phyloP scores from a whole-genome alignment of 805 yeast species.

The Kazachstania bromeliacearum region DNA sequence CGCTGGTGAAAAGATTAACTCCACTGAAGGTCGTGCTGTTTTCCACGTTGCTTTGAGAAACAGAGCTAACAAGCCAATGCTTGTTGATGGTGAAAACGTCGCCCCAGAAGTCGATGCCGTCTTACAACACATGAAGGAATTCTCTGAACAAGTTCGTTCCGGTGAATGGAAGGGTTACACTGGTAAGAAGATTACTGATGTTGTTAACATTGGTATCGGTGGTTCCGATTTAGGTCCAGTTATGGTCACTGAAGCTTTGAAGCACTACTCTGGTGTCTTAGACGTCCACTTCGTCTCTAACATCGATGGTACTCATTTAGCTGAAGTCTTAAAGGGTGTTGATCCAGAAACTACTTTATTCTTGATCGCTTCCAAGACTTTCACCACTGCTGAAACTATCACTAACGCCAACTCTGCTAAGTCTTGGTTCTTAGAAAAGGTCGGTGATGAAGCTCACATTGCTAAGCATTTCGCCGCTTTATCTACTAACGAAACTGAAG shows the following conservation, averaged over 20 bases:
- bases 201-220: conserved; percentile 97
- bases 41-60: conserved; percentile 95
- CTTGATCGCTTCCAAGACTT: conserved; percentile 91
- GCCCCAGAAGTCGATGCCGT: conserved; percentile 88
- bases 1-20: conserved; percentile 86
- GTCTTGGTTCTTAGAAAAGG: conserved; percentile 77
- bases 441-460: conserved; percentile 56
- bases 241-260: conserved; percentile 97
- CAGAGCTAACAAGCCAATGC: conserved; percentile 74
- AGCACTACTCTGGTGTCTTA: conserved; percentile 72
- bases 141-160: conserved; percentile 79
- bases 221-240: conserved; percentile 99
- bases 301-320: conserved; percentile 96
- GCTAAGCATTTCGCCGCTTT: conserved; percentile 97
- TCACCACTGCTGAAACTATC: conserved; percentile 96
- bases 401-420: conserved; percentile 96
- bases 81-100: conserved; percentile 82
- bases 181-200: conserved; percentile 85
- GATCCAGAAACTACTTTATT: conserved; percentile 89
- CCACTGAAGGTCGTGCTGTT: conserved; percentile 94
- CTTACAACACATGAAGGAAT: conserved; percentile 92
- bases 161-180: conserved; percentile 97
- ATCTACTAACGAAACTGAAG: conserved; percentile 87
- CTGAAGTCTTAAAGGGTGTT: conserved; percentile 71
- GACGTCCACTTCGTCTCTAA: conserved; percentile 90